Percentiles rank a stretch among this genome's conserved stretches.
phyloP scores from a whole-genome alignment of 768 basidiomycete species.

The Termitomyces sp. region DNA sequence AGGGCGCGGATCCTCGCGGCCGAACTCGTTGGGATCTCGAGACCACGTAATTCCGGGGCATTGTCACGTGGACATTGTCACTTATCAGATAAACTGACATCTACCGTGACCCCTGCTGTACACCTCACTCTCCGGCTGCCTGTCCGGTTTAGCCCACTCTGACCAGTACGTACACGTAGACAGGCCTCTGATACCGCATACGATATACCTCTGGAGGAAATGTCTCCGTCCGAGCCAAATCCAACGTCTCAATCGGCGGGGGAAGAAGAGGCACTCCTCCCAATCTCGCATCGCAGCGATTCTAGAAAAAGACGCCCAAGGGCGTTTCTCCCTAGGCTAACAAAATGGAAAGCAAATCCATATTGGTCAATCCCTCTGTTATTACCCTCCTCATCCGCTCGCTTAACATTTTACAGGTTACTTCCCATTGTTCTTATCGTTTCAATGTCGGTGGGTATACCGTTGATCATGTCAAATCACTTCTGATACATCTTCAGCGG shows the following conservation, averaged over 20 bases:
- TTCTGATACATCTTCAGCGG: conserved; percentile 37
- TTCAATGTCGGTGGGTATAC: conserved; percentile 54
- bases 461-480: not conserved
- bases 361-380: conserved; percentile 31
- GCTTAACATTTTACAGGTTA: conserved; percentile 39
- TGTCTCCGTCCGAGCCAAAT: not conserved
- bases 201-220: conserved; percentile 5
- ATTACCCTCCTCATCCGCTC: not conserved
- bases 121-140: not conserved
- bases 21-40: no score
- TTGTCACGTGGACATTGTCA: not conserved
- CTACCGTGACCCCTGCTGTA: not conserved
- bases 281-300: conserved; percentile 5
- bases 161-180: not conserved
- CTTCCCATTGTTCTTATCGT: conserved; percentile 64
- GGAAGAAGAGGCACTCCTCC: conserved; percentile 17
- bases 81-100: conserved; percentile 16
- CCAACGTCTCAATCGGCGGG: not conserved
- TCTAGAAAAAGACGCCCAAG: conserved; percentile 5
- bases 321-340: conserved; percentile 12
- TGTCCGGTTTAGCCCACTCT: not conserved
- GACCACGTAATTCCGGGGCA: not conserved
- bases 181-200: not conserved
- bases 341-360: conserved; percentile 32
- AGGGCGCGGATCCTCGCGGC: not conserved